phyloP scores from a whole-genome alignment of 257 asterid genomes.

The Solanum rostratum region DNA sequence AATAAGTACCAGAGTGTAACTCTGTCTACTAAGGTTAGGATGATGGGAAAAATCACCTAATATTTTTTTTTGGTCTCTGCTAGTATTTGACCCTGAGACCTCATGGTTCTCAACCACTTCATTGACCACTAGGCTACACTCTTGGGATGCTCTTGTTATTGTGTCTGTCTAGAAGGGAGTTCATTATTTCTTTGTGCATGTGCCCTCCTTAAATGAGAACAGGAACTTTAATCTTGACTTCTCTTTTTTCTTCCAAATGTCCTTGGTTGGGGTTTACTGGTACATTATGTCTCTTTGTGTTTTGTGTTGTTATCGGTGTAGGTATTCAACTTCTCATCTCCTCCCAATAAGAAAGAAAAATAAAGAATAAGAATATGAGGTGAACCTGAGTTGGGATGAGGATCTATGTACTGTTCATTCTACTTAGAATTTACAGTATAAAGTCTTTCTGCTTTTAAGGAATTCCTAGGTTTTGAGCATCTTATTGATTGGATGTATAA shows the following conservation, averaged over 20 bases:
- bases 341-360: neutral
- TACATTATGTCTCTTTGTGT: neutral
- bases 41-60: no score
- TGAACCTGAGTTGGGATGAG: neutral
- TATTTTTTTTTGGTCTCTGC: no score
- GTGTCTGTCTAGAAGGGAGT: neutral
- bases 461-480: neutral
- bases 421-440: neutral
- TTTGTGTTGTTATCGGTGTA: neutral
- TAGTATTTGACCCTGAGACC: no score
- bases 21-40: no score
- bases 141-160: neutral
- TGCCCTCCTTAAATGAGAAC: neutral
- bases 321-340: neutral
- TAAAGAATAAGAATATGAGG: neutral
- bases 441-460: neutral
- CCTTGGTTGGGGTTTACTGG: neutral
- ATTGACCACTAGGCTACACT: no score
- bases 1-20: no score
- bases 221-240: neutral
- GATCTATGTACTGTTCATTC: neutral
- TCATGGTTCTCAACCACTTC: no score
- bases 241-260: neutral
- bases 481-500: neutral
- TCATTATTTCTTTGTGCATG: neutral